These are phyloP conservation scores for Diplocarpon rosae DNA, from an alignment of 2,329 filamentous ascomycete genomes.

Conservation along the genomic window DNA sequence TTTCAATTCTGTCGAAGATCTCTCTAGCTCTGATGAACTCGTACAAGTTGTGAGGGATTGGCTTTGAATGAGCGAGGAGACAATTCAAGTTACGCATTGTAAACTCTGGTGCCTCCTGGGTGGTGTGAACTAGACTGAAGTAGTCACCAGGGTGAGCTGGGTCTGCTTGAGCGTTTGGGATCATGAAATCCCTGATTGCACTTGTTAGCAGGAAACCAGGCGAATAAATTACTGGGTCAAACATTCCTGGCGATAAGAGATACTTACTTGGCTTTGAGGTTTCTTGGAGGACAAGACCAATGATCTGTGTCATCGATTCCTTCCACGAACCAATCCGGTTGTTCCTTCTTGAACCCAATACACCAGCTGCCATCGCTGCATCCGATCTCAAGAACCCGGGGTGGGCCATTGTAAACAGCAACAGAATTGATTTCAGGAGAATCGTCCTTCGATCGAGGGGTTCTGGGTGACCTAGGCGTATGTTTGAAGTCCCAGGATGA, in stretches of 20 bases:
- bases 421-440: conserved; percentile 1
- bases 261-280: conserved; percentile 11
- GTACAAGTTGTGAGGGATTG: conserved; percentile 22
- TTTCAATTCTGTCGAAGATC: conserved; percentile 24
- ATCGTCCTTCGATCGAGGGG: neutral
- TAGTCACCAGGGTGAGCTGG: conserved; percentile 13
- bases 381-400: conserved; percentile 24
- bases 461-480: conserved; percentile 1
- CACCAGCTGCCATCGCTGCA: conserved; percentile 25
- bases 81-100: conserved; percentile 23
- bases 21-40: conserved; percentile 23
- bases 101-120: conserved; percentile 20
- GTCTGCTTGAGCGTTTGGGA: neutral
- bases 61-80: conserved; percentile 15
- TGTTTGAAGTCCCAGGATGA: conserved; percentile 20
- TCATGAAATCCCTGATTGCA: conserved; percentile 22
- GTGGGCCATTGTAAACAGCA: conserved; percentile 13
- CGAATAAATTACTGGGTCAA: no score
- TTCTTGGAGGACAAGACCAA: conserved; percentile 18
- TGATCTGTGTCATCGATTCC: conserved; percentile 25
- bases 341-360: conserved; percentile 19
- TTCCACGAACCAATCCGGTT: conserved; percentile 24
- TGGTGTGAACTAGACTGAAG: conserved; percentile 14
- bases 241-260: no score
- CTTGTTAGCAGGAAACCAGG: neutral